Evolutionary conservation across 208 protist species (phyloP).

Genomic region (Leishmania turanica): DNA sequence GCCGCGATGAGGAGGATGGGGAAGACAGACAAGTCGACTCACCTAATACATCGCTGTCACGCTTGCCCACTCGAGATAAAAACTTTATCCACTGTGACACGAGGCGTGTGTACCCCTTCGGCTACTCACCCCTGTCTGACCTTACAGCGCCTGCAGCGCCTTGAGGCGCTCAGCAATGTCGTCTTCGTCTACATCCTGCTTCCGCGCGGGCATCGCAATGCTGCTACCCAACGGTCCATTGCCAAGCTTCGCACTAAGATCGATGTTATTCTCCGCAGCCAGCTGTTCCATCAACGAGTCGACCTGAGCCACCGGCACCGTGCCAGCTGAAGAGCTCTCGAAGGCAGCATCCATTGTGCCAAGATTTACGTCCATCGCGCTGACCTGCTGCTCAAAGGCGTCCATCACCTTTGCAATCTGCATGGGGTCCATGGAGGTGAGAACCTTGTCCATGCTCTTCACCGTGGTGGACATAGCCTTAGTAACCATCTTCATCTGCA

Average conservation of each 20-base stretch:
- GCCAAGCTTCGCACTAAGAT: slow-evolving; percentile 71
- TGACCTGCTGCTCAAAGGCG: slow-evolving; percentile 97
- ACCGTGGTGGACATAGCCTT: slow-evolving; percentile 95
- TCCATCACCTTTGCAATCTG: slow-evolving; percentile 95
- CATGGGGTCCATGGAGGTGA: slow-evolving; percentile 93
- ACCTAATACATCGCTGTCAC: neutral
- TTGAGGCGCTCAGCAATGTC: slow-evolving; percentile 71
- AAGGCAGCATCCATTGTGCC: slow-evolving; percentile 95
- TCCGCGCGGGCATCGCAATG: slow-evolving; percentile 29
- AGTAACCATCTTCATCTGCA: slow-evolving; percentile 92
- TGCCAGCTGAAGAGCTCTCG: slow-evolving; percentile 81
- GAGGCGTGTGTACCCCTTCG: neutral
- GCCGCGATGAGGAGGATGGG: neutral
- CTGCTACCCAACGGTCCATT: slow-evolving; percentile 32
- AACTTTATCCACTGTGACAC: neutral
- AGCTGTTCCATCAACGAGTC: slow-evolving; percentile 94
- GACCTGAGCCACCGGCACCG: slow-evolving; percentile 90
- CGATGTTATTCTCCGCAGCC: slow-evolving; percentile 95
- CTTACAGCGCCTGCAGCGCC: slow-evolving; percentile 42
- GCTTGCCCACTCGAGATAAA: no score
- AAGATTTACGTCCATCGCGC: slow-evolving; percentile 94
- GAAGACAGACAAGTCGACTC: neutral
- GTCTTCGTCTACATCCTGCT: slow-evolving; percentile 49
- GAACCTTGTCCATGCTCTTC: slow-evolving; percentile 95
- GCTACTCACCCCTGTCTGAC: neutral